Evolutionary conservation across 2,329 filamentous ascomycete species (phyloP), one percentile per base, ranked within the genome.

Genomic region (Teratosphaeria destructans): DNA sequence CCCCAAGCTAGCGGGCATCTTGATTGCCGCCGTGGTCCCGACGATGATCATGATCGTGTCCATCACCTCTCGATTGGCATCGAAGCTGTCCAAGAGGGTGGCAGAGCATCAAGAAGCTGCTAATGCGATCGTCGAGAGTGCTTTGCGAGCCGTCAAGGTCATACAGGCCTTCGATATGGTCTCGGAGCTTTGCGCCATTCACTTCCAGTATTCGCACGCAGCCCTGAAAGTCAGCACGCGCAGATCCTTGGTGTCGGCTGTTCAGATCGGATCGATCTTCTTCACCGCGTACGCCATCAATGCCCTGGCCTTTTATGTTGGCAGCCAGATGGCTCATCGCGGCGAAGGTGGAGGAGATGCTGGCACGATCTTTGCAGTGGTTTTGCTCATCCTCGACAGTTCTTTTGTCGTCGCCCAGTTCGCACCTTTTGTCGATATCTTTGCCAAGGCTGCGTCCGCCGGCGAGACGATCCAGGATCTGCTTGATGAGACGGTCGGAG

Each of bases 381-480:
- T 86, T 12, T 84, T 86, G 57, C 74, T 87, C 34, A 81, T 86
- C 11, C 77, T 86, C 1, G 84, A 87, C 63, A 82, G 83, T 29
- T 84, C 83, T 8, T 81, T 87, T 55, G 79, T 87, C 37, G 76
- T 87, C 27, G 83, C 84, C 34, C 79, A 81, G 57, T 82, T 86
- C 56, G 84, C 83, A 0, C 85, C 85, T 0, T 79, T 86, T 55
- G 72, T 88, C 14, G 82, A 84, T 71, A 79, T 69, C 65, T 82
- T 76, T 67, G 76, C 74, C 70, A 74, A 74, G 35, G 84, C 84
- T 0, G 78, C 82, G 2, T 77, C 82, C 1, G 77, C 79, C 3
- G 77, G 78, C 12, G 73, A 75, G 53, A 72, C 74, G 35, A 76
- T 81, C 23, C 72, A 76, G 23, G 71, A 74, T 16, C 70, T 81